Base-by-base conservation (phyloP, 169 alveolate genomes). In the Cryptosporidium andersoni region DNA sequence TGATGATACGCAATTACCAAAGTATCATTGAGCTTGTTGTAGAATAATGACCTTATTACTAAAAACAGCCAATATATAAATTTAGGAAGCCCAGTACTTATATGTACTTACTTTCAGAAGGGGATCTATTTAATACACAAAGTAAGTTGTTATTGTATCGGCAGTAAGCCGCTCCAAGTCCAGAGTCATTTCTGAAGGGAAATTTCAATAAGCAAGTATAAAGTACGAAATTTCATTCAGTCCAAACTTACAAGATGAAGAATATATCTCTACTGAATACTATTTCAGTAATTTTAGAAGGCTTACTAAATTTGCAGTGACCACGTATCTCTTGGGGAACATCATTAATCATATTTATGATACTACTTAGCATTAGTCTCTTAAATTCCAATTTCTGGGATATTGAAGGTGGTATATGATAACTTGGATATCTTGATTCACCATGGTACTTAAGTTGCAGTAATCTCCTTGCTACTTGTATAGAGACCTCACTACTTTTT, bases 241-340 rank as follows among this genome's bases (percentile, higher is more conserved):
- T 66, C 12, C 8, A 56, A 58, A 74, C 85, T 74, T 74, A 74
- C 85, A 74, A 45, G 16, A 74, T 53, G 43, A 74, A 74, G 2
- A 74, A 48, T 74, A 74, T 74, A n/a, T 74, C 85, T 42, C 45
- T 74, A 47, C 85, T 74, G 45, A 74, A 74, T 43, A 74, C 85
- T 58, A 74, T 68, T 43, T 74, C 85, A 56, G 60, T 74, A 47
- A 74, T 74, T 43, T 74, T 74, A 9, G 85, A 52, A 25, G 85
- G 68, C 55, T 74, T 74, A 48, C 85, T 74, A 47, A 74, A 47
- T 58, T 74, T 74, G 49, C 67, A 74, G 49, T 74, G 85, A 2
- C 85, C 85, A 45, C 85, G 66, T 58, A 74, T 74, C 60, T 47
- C 64, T 60, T 74, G 85, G 25, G 85, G 85, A 25, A 74, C 55